phyloP scores from a whole-genome alignment of 352 stramenopile species.

The Phytophthora chlamydospora region DNA sequence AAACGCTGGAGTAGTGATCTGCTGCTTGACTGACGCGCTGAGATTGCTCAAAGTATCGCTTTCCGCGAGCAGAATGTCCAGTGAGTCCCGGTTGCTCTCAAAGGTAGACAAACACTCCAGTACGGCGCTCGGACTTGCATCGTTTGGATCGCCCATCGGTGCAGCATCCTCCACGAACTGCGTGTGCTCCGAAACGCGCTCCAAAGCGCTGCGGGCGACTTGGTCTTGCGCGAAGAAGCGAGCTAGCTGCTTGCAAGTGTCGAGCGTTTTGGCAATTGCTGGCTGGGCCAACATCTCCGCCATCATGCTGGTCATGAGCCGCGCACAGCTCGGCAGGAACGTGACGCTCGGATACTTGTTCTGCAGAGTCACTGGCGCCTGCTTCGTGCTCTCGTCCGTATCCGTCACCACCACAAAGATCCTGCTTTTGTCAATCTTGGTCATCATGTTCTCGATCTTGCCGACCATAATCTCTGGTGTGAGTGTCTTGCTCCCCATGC shows the following conservation, averaged over 20 bases:
- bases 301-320: constrained; percentile 67
- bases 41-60: constrained; percentile 47
- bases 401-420: constrained; percentile 69
- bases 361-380: constrained; percentile 49
- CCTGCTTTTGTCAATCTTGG: constrained; percentile 56
- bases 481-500: constrained; percentile 52
- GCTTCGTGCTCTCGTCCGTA: constrained; percentile 58
- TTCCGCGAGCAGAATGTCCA: constrained; percentile 65
- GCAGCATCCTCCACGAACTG: constrained; percentile 41
- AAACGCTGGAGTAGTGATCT: constrained; percentile 53
- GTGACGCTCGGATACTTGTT: constrained; percentile 66
- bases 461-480: constrained; percentile 55
- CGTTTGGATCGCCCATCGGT: constrained; percentile 36
- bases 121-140: constrained; percentile 36
- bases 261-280: constrained; percentile 42
- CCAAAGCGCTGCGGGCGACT: constrained; percentile 49
- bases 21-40: constrained; percentile 43
- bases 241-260: constrained; percentile 49
- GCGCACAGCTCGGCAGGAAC: constrained; percentile 66
- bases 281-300: constrained; percentile 58
- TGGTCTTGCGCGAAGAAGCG: constrained; percentile 55
- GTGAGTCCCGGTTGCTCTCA: constrained; percentile 59
- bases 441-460: constrained; percentile 69
- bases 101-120: constrained; percentile 61
- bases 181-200: constrained; percentile 55